Evolutionary conservation across 2,329 filamentous ascomycete genomes (phyloP).

Genomic region (Calonectria pseudoturangicola): DNA sequence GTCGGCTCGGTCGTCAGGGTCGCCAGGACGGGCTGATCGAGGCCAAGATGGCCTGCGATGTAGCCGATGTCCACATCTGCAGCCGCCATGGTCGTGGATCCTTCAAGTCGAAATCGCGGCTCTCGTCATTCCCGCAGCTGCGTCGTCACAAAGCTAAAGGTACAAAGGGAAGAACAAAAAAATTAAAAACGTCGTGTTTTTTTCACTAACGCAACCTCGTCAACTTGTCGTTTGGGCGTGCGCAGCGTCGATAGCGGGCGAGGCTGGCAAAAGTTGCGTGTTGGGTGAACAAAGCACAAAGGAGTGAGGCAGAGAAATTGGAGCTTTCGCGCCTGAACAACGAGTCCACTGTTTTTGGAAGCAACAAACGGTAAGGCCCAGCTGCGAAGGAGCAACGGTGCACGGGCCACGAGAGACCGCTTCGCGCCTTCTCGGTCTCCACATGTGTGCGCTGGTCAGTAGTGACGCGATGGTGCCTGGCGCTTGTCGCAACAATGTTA

Average conservation of each 20-base stretch:
- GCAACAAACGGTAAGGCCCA: conserved; percentile 47
- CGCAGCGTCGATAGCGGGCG: conserved; percentile 15
- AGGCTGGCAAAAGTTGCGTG: conserved; percentile 25
- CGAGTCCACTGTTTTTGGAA: conserved; percentile 46
- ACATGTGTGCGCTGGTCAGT: neutral
- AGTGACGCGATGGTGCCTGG: conserved; percentile 24
- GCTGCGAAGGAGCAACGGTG: conserved; percentile 46
- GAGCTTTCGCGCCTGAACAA: conserved; percentile 52
- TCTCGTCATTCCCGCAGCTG: conserved; percentile 54
- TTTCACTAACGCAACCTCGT: conserved; percentile 16
- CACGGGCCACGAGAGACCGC: conserved; percentile 44
- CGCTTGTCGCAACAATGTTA: conserved; percentile 41
- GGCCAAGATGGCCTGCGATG: conserved; percentile 81
- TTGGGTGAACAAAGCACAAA: conserved; percentile 33
- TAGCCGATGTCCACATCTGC: conserved; percentile 80
- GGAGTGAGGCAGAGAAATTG: conserved; percentile 50
- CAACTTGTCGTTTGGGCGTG: conserved; percentile 24
- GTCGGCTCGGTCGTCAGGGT: conserved; percentile 81
- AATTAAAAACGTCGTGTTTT: conserved; percentile 21
- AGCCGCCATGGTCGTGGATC: conserved; percentile 63
- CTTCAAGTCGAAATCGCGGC: conserved; percentile 50
- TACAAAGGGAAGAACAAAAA: conserved; percentile 2
- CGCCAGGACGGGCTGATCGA: conserved; percentile 79
- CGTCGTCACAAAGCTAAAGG: conserved; percentile 38
- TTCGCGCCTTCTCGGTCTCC: neutral